Conservation (phyloP, 148 eudicot species). For the Camellia sinensis region DNA sequence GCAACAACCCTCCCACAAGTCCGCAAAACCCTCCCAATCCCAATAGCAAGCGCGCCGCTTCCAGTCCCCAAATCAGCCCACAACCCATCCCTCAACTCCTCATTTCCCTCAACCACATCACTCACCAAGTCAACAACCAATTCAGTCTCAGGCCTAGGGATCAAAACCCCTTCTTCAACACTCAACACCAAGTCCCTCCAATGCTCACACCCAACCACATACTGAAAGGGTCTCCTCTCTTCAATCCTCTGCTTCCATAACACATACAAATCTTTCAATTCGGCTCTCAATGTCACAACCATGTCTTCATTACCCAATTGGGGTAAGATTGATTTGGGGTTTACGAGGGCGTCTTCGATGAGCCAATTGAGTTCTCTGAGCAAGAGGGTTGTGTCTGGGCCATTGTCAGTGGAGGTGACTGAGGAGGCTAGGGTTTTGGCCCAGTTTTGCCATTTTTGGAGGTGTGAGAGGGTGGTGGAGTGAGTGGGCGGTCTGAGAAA, state of each 20-base stretch:
- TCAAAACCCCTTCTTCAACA: conserved; percentile 88
- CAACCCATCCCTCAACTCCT: conserved; percentile 52
- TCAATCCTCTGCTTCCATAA: conserved; percentile 77
- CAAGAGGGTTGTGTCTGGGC: conserved; percentile 54
- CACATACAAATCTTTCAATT: conserved; percentile 52
- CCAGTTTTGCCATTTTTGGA: conserved; percentile 63
- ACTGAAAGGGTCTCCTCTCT: conserved; percentile 86
- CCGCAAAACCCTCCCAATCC: conserved; percentile 67
- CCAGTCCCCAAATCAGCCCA: conserved; percentile 99
- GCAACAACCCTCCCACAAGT: conserved; percentile 65
- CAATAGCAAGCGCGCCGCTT: conserved; percentile 92
- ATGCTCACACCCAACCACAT: conserved; percentile 95
- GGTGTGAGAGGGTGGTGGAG: conserved; percentile 50
- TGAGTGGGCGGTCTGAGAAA: conserved; percentile 61
- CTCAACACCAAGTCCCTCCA: conserved; percentile 94
- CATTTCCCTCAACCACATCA: conserved; percentile 35
- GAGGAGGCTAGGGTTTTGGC: conserved; percentile 60
- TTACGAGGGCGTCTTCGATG: conserved; percentile 59
- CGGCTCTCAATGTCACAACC: conserved; percentile 37
- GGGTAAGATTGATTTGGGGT: conserved; percentile 27
- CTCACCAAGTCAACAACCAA: conserved; percentile 69
- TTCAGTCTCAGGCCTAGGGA: conserved; percentile 92
- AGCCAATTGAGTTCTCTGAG: conserved; percentile 85
- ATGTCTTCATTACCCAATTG: conserved; percentile 23
- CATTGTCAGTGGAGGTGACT: conserved; percentile 52